Percentiles rank a stretch among this genome's conserved stretches.
Conservation (phyloP, 2,329 filamentous ascomycete genomes). For the Clarireedia hainanense region DNA sequence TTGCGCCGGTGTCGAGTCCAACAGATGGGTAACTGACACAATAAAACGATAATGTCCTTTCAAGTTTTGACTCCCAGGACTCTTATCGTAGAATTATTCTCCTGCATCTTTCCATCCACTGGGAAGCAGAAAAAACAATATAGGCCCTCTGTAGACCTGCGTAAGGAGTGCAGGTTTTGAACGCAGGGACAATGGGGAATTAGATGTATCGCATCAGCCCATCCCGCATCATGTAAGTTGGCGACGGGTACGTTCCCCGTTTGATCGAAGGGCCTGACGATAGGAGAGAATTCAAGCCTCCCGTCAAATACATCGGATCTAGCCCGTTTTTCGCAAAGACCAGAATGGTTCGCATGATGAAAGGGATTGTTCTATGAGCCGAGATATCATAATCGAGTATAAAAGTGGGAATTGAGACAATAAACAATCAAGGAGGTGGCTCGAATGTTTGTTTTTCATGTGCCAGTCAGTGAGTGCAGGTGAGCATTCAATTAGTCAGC, state of each 20-base stretch:
- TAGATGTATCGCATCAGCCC: background rate
- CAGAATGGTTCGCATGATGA: background rate
- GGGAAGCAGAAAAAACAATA: background rate
- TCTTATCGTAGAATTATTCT: background rate
- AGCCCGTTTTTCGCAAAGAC: background rate
- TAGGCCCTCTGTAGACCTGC: background rate
- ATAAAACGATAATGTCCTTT: no score
- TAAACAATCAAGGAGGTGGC: background rate
- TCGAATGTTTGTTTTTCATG: no score
- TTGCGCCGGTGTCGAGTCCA: no score
- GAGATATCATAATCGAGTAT: background rate
- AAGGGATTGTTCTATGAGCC: background rate
- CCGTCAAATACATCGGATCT: no score
- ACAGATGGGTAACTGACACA: no score
- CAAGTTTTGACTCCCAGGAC: background rate
- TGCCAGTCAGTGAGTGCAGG: no score
- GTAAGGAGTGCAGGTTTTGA: background rate
- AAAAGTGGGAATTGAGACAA: background rate
- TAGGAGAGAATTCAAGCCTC: background rate
- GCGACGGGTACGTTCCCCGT: background rate
- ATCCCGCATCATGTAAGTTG: background rate
- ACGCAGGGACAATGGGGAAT: background rate
- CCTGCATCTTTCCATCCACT: background rate
- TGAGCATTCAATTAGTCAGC: no score
- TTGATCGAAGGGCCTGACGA: background rate